A percentile compares a stretch with the other conserved stretches of the same genome.
phyloP scores from a whole-genome alignment of 1,284 basidiomycete genomes.

The Ustilago sp. region DNA sequence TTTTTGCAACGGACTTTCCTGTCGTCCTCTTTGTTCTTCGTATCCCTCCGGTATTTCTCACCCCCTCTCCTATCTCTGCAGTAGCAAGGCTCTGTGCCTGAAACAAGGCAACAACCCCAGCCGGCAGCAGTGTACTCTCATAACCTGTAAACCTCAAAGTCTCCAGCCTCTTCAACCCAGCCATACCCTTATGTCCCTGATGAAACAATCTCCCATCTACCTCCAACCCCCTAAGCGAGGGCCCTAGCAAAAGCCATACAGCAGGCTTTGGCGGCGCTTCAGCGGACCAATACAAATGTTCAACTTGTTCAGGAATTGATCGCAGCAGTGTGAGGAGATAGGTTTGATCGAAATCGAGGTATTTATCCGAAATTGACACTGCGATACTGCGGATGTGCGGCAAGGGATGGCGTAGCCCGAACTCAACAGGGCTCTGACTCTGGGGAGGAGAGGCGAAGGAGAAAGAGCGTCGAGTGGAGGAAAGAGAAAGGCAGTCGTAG shows the following conservation, averaged over 20 bases:
- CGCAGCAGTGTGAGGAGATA: conserved; percentile 30
- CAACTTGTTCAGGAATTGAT: conserved; percentile 22
- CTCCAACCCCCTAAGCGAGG: conserved; percentile 17
- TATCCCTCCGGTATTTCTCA: neutral
- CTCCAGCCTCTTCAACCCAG: conserved; percentile 22
- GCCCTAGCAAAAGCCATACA: conserved; percentile 17
- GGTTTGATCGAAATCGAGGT: conserved; percentile 31
- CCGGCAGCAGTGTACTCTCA: conserved; percentile 39
- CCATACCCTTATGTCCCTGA: conserved; percentile 28
- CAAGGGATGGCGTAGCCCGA: conserved; percentile 16
- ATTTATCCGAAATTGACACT: conserved; percentile 27
- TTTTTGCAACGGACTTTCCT: conserved; percentile 9
- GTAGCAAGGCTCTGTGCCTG: neutral
- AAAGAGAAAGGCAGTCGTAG: conserved; percentile 26
- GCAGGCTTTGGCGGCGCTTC: conserved; percentile 25
- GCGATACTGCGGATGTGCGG: conserved; percentile 22
- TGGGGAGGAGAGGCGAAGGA: conserved; percentile 11
- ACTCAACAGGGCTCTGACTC: too few species aligned
- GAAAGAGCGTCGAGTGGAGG: neutral
- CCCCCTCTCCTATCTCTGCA: neutral
- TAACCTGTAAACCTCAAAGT: conserved; percentile 35
- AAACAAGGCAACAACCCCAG: conserved; percentile 19
- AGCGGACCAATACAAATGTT: conserved; percentile 30
- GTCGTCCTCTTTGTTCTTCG: conserved; percentile 7
- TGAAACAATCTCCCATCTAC: conserved; percentile 35